Evolutionary conservation across 768 basidiomycete species (phyloP), one percentile per base, ranked within the genome.

Genomic region (Cyclocybe cylindracea): DNA sequence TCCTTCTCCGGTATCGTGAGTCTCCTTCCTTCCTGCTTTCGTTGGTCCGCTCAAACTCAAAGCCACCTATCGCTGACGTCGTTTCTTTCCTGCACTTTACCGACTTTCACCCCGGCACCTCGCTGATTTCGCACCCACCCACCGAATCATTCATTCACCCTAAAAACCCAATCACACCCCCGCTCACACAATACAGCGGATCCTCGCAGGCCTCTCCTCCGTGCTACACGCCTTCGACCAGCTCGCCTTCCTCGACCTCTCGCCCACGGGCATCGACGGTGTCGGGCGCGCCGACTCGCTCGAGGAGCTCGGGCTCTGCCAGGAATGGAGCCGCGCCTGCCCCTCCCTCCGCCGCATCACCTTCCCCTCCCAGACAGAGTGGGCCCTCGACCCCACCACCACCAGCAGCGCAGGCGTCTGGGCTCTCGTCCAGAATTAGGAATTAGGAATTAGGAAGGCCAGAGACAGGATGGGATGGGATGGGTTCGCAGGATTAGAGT

Each of bases 1-100:
- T 74, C 83, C 18, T 73, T 85, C 51, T 78, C 80, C 18, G 85
- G 84, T 45, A 83, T 85, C 67, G 85, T 86, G 70, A 82, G 85
- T 72, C 35, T 33, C 34, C 50, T 55, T 40, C 54, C 32, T 46
- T 50, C 38, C 44, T 39, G 50, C 31, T 53, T 48, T 48, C 39
- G 40, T 46, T 44, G 34, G 53, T 48, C 54, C 36, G 49, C 46
- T 36, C 46, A 34, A 50, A 53, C 16, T 38, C 49, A 31, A 54
- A 38, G 50, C 35, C 5, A 24, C 24, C 24, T 24, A 24, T 18
- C 39, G 41, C 34, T 33, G 24, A 53, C 42, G 47, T 50, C 50
- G 43, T 44, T 24, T 46, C 41, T 49, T 55, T 24, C 54, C 24
- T 10, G 10, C 36, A 2, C 24, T 24, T 24, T 24, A 2, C 24